phyloP scores from a whole-genome alignment of 2,329 filamentous ascomycete genomes.

The Colletotrichum chrysophilum region DNA sequence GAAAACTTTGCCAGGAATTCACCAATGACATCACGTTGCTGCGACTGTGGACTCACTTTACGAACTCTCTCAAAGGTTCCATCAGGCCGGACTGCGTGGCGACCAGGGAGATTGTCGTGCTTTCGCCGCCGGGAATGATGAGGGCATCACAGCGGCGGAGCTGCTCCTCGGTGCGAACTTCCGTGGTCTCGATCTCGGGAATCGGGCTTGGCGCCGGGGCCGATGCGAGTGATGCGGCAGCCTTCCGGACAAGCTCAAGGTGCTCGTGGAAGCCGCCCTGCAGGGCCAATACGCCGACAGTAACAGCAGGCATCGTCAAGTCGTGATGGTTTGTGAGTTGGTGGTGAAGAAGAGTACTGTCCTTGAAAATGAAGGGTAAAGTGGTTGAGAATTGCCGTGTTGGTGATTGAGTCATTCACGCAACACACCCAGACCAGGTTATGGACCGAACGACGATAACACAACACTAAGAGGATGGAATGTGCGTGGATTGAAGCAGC shows the following conservation, averaged over 20 bases:
- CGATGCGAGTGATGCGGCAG: constrained; percentile 56
- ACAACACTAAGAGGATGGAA: neutral
- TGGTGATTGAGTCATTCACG: constrained; percentile 9
- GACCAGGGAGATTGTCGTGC: constrained; percentile 89
- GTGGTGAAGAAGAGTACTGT: neutral
- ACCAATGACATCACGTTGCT: neutral
- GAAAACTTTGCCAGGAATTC: neutral
- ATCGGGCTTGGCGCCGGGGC: constrained; percentile 22
- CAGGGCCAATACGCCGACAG: constrained; percentile 72
- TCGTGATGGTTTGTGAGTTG: neutral
- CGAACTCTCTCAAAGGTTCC: constrained; percentile 85
- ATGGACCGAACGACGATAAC: neutral
- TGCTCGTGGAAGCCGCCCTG: constrained; percentile 96
- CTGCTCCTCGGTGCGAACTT: constrained; percentile 79
- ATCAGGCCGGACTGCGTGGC: constrained; percentile 82
- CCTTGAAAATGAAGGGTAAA: neutral
- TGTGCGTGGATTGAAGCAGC: neutral
- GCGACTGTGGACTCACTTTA: constrained; percentile 68
- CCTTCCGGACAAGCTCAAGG: constrained; percentile 74
- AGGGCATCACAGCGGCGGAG: constrained; percentile 79
- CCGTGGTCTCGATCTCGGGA: constrained; percentile 61
- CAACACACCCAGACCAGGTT: neutral
- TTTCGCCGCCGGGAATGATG: constrained; percentile 92
- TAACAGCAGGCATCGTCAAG: constrained; percentile 34
- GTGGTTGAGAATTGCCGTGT: neutral